These are phyloP conservation scores for Arthrobotrys sinensis DNA, from an alignment of 2,329 filamentous ascomycete genomes.

Conservation along the genomic window DNA sequence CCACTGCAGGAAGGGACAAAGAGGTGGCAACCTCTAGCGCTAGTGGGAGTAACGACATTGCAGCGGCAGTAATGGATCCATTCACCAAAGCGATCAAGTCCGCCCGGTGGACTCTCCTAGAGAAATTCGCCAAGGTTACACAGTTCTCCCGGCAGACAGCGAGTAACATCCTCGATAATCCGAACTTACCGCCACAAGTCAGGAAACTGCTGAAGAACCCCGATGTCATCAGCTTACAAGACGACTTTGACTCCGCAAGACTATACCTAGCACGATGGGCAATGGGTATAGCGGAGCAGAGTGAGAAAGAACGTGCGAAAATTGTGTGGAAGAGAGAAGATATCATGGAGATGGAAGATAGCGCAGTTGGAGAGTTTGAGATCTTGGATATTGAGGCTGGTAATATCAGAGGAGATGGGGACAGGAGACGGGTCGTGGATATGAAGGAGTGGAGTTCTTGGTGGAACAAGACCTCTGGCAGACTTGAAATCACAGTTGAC, in stretches of 20 bases:
- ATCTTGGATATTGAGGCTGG: slow-evolving; percentile 84
- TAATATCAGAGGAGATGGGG: slow-evolving; percentile 76
- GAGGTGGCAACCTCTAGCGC: slow-evolving; percentile 46
- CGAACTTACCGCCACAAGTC: slow-evolving; percentile 89
- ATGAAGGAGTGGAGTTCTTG: slow-evolving; percentile 91
- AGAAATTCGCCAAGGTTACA: slow-evolving; percentile 97
- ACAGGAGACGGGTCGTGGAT: slow-evolving; percentile 81
- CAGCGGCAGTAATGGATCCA: slow-evolving; percentile 88
- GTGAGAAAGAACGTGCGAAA: slow-evolving; percentile 86
- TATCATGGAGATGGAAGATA: slow-evolving; percentile 93
- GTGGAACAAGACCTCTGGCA: slow-evolving; percentile 83
- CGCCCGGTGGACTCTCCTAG: slow-evolving; percentile 94
- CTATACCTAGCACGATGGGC: slow-evolving; percentile 97
- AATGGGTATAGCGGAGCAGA: slow-evolving; percentile 98
- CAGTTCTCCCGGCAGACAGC: slow-evolving; percentile 94
- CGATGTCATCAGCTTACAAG: slow-evolving; percentile 93
- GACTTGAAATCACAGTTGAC: slow-evolving; percentile 83
- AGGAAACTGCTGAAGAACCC: slow-evolving; percentile 87
- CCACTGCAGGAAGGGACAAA: slow-evolving; percentile 59
- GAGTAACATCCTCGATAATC: slow-evolving; percentile 91
- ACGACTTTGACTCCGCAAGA: slow-evolving; percentile 96
- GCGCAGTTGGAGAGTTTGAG: slow-evolving; percentile 95
- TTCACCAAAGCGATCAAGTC: slow-evolving; percentile 95
- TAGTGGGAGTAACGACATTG: slow-evolving; percentile 67
- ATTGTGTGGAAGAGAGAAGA: slow-evolving; percentile 94